Evolutionary conservation across 768 basidiomycete genomes (phyloP), one percentile per base, ranked within the genome.

Genomic region (Termitomyces sp.): DNA sequence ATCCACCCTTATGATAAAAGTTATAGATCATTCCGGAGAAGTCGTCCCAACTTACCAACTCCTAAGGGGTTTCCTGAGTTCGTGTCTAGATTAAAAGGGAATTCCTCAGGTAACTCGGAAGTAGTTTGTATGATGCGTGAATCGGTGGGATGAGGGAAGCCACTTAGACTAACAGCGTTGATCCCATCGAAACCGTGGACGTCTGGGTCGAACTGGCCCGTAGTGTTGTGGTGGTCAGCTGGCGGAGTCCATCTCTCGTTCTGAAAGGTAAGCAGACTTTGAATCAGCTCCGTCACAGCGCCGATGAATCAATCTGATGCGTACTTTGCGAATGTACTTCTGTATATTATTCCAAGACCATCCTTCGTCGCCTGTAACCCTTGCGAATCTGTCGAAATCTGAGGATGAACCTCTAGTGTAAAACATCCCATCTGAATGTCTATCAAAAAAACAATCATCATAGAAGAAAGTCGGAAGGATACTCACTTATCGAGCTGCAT

Each of bases 41-140:
- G n/a, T n/a, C n/a, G n/a, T 58, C 40, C 4, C 36, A 38, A 61
- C 74, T 55, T 38, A 79, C 81, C 75, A 42, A 80, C 54, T 4
- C 82, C 82, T 7, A 80, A 57, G 0, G 74, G 73, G 11, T 65
- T 69, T 15, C 82, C 81, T 28, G 75, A 73, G 62, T 81, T 81
- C 59, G 71, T 70, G 64, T 83, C 82, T 15, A 68, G 38, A 61
- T 78, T 79, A 62, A 70, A 81, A 3, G 76, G 71, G 60, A 77
- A 82, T 48, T 76, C 73, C 9, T 70, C 66, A 0, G 68, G 60
- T 7, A 79, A 67, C 53, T 81, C 70, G 18, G 69, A 38, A 0
- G 75, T 70, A 0, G 78, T 72, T 52, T 69, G 63, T 11, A 80
- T 65, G n/a, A 79, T 66, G 11, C 68, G 72, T 2, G 63, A 60